Evolutionary conservation across 2,329 filamentous ascomycete genomes (phyloP).

Genomic region (Leptographium wingfieldii): DNA sequence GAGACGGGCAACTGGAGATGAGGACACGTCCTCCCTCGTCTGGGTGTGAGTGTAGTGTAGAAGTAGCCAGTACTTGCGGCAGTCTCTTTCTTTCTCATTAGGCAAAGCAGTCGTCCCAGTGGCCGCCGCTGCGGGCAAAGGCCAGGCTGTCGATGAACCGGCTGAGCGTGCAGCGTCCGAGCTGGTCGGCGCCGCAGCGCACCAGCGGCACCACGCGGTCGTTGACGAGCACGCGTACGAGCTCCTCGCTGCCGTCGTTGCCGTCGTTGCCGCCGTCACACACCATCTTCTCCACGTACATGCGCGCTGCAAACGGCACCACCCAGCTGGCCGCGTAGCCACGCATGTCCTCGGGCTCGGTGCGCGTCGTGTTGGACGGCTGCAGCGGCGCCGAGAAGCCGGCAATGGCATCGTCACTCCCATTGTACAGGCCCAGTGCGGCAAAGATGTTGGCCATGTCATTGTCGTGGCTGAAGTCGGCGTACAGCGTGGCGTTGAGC

Average conservation of each 20-base stretch:
- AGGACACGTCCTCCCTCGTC: neutral
- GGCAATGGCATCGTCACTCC: slow-evolving; percentile 24
- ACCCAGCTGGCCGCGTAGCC: slow-evolving; percentile 68
- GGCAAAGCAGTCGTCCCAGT: slow-evolving; percentile 55
- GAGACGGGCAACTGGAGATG: too few relatives aligned
- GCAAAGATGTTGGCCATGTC: slow-evolving; percentile 66
- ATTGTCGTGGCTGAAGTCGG: slow-evolving; percentile 89
- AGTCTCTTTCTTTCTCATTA: neutral
- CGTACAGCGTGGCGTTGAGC: slow-evolving; percentile 55
- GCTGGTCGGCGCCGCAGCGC: slow-evolving; percentile 55
- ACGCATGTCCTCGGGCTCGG: slow-evolving; percentile 37
- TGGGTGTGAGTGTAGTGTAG: neutral
- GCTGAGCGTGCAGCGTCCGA: slow-evolving; percentile 57
- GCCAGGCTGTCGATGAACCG: slow-evolving; percentile 62
- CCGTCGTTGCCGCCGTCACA: slow-evolving; percentile 32
- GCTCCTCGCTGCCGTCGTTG: slow-evolving; percentile 41
- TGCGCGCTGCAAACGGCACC: slow-evolving; percentile 67
- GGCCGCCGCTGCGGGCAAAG: slow-evolving; percentile 60
- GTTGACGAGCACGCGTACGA: slow-evolving; percentile 72
- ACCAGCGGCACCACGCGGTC: slow-evolving; percentile 64
- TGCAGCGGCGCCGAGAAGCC: slow-evolving; percentile 25
- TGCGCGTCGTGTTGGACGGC: slow-evolving; percentile 35
- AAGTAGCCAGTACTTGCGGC: neutral
- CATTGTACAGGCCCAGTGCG: slow-evolving; percentile 67
- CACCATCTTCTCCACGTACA: slow-evolving; percentile 79